Base-by-base conservation (phyloP, 495 filamentous ascomycete genomes). In the Penicillium ucsense region DNA sequence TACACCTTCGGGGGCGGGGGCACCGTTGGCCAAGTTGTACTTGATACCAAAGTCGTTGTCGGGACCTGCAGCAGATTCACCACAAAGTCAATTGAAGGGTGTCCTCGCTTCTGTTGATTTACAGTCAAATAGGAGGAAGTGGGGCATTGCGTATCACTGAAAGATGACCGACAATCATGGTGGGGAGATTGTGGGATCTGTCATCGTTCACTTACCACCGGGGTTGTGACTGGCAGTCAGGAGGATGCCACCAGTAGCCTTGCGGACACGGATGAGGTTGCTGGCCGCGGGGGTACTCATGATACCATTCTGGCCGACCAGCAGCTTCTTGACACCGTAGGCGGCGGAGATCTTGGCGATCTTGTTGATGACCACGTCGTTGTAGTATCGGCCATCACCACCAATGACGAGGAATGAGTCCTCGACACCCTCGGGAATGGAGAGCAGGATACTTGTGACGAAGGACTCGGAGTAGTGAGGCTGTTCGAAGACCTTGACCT, bases 171-270 rank as follows among this genome's bases (percentile, higher is more conserved):
- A 20, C 20, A 20, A 1, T 2, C 1, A 20, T 20, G 20, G 20
- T 20, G 20, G 20, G 20, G 20, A 20, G 20, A 20, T 20, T 20
- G 20, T 20, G 20, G 20, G 20, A 20, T 20, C 20, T 20, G 20
- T 20, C 20, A 20, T 20, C 20, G 20, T 34, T 29, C 39, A 74
- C 84, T 68, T 74, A 95, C 90, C 92, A 66, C 92, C 92, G 37
- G 92, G 90, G 70, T 98, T 98, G 74, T 98, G 92, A 65, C 88
- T 94, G 55, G 92, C 92, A 46, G 94, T 98, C 73, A 98, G 71
- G 43, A 98, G 75, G 48, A 98, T 97, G 59, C 92, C 92, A 61
- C 92, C 92, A 36, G 92, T 98, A 32, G 94, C 92, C 63, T 89
- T 85, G 51, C 85, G 78, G 72, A 90, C 88, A 53, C 94, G 80